A percentile compares a stretch with the other conserved stretches of the same genome.
phyloP scores from a whole-genome alignment of 768 basidiomycete species.

The Tephrocybe rancida region DNA sequence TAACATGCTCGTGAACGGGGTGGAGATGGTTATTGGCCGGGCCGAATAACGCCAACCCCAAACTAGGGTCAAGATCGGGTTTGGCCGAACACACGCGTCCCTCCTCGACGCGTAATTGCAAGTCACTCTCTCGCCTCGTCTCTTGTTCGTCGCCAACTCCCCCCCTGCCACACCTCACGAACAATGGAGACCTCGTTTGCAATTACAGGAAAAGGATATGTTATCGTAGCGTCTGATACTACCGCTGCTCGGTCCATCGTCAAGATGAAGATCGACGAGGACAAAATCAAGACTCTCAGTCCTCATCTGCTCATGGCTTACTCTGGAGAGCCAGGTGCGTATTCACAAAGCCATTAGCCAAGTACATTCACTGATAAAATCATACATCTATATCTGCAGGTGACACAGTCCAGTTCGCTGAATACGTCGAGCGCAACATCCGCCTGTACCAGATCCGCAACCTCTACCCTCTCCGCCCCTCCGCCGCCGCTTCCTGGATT shows the following conservation, averaged over 20 bases:
- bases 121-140: constrained; percentile 2
- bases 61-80: constrained; percentile 22
- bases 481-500: constrained; percentile 94
- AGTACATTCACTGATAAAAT: not conserved
- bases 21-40: constrained; percentile 1
- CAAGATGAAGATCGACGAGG: constrained; percentile 96
- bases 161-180: constrained; percentile 2
- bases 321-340: constrained; percentile 88
- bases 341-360: not conserved
- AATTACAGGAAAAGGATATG: constrained; percentile 90
- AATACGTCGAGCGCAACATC: constrained; percentile 95
- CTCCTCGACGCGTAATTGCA: constrained; percentile 23
- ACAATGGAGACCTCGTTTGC: constrained; percentile 92
- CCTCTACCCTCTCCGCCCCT: constrained; percentile 84
- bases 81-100: constrained; percentile 22
- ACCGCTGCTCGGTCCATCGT: constrained; percentile 90
- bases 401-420: constrained; percentile 95
- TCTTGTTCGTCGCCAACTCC: constrained; percentile 1
- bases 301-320: constrained; percentile 94
- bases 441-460: constrained; percentile 96
- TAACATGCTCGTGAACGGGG: not conserved
- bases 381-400: constrained; percentile 49
- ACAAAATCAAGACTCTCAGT: constrained; percentile 92
- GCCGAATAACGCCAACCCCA: constrained; percentile 9
- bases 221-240: constrained; percentile 90